These are phyloP conservation scores for Glomus cerebriforme DNA, from an alignment of 192 early-diverging fungal genomes.

Conservation along the genomic window DNA sequence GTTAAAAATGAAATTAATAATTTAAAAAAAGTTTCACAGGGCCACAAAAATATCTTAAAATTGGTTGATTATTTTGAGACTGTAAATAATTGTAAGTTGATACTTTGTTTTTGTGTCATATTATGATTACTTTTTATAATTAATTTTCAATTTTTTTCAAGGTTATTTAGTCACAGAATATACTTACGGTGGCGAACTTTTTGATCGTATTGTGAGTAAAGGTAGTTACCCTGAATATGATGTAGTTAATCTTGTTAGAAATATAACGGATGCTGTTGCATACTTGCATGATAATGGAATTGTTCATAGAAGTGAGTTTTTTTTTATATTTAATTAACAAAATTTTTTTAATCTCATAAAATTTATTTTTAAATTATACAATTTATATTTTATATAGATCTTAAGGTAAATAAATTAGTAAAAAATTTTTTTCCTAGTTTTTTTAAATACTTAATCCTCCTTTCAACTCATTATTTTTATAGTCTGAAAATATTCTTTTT, in stretches of 20 bases:
- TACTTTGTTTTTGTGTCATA: neutral
- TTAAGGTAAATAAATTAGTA: slow-evolving; percentile 34
- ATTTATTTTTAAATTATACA: neutral
- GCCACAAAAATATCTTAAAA: slow-evolving; percentile 70
- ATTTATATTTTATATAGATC: slow-evolving; percentile 31
- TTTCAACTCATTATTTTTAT: slow-evolving; percentile 27
- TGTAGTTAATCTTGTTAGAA: slow-evolving; percentile 75
- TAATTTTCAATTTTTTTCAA: slow-evolving; percentile 25
- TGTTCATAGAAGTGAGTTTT: slow-evolving; percentile 73
- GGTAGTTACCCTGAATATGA: slow-evolving; percentile 75
- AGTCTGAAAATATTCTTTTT: slow-evolving; percentile 83
- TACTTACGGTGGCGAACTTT: slow-evolving; percentile 89
- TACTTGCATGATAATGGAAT: slow-evolving; percentile 83
- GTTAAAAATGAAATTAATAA: slow-evolving; percentile 75
- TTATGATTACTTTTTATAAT: neutral
- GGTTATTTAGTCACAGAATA: slow-evolving; percentile 79
- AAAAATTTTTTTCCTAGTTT: neutral
- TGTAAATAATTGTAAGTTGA: slow-evolving; percentile 58
- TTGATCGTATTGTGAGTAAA: slow-evolving; percentile 78
- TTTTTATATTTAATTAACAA: neutral
- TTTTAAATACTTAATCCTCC: neutral
- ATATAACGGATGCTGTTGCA: slow-evolving; percentile 74
- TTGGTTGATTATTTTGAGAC: slow-evolving; percentile 84
- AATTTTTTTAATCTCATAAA: neutral
- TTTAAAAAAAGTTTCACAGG: slow-evolving; percentile 66